phyloP scores from a whole-genome alignment of 1,139 yeast genomes.

The Kodamaea fungicola region DNA sequence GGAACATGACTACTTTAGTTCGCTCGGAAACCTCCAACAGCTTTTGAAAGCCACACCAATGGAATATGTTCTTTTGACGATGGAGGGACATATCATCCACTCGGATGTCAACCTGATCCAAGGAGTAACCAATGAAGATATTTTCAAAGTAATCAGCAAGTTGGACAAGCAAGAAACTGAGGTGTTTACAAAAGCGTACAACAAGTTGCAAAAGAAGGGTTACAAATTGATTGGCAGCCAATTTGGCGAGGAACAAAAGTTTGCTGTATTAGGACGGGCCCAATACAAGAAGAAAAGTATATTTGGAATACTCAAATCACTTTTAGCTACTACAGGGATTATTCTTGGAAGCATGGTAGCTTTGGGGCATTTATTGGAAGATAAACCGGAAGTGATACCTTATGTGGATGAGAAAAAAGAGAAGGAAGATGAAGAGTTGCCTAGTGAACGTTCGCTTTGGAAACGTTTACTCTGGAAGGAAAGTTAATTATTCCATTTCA shows the following conservation, averaged over 20 bases:
- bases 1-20: constrained; percentile 52
- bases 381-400: constrained; percentile 2
- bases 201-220: constrained; percentile 32
- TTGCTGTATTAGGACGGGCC: constrained; percentile 32
- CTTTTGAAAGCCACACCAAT: constrained; percentile 4
- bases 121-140: constrained; percentile 36
- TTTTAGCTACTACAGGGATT: constrained; percentile 34
- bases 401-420: not conserved
- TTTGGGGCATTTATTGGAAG: constrained; percentile 19
- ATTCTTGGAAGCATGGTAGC: constrained; percentile 29
- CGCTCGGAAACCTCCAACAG: constrained; percentile 2
- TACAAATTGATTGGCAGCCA: constrained; percentile 48
- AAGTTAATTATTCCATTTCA: constrained; percentile 15
- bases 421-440: constrained; percentile 1
- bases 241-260: constrained; percentile 24
- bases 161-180: constrained; percentile 31
- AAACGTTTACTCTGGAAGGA: constrained; percentile 7
- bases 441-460: constrained; percentile 4
- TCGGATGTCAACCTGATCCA: constrained; percentile 41
- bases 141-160: constrained; percentile 42
- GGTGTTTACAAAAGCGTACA: constrained; percentile 25
- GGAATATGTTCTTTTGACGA: constrained; percentile 46
- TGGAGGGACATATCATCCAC: constrained; percentile 39
- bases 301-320: constrained; percentile 18
- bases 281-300: no score